Base-by-base conservation (phyloP, 2,329 filamentous ascomycete species). In the Paraphaeosphaeria sporulosa region DNA sequence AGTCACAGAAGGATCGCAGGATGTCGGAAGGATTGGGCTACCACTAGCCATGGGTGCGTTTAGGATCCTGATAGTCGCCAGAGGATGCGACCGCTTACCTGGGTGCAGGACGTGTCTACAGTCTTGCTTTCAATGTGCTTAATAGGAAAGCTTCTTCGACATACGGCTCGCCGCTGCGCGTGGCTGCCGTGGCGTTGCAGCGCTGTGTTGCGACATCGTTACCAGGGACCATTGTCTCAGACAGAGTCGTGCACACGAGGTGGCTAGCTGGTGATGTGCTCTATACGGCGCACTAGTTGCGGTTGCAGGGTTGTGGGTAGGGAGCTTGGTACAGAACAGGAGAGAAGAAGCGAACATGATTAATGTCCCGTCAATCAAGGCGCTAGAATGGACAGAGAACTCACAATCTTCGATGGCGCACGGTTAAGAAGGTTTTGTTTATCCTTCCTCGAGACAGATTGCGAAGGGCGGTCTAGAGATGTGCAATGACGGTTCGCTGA, bases 1-100 rank as follows among this genome's bases (percentile, higher is more conserved):
- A 42, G 50, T 25, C 50, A 34, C 50, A 32, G 51, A 54, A 54
- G 51, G 51, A 54, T 54, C 21, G 21, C 3, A 27, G 23, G 38
- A 44, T 23, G 6, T 23, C 51, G 51, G 51, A 38, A 54, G 51
- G 51, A 54, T 54, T 27, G 34, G 7, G 10, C 34, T 51, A 32
- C 48, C 48, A 19, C 32, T n/a, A 51, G 12, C 1, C 34, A n/a
- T 23, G 34, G 49, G 5, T 32, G 19, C 23, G 23, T 23, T 30
- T 27, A 5, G 34, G 34, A 19, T 27, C 3, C 34, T 34, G 49
- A 3, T 9, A 23, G 21, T 21, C 8, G 42, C 42, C 10, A 44
- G 21, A 52, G 21, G 21, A 21, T 30, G 34, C 36, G 34, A 52
- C 49, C 34, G 40, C n/a, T 36, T 40, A 21, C n/a, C 21, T 34